A percentile compares a stretch with the other conserved stretches of the same genome.
Evolutionary conservation across 148 eudicot genomes (phyloP).

Genomic region (Selenicereus undatus): DNA sequence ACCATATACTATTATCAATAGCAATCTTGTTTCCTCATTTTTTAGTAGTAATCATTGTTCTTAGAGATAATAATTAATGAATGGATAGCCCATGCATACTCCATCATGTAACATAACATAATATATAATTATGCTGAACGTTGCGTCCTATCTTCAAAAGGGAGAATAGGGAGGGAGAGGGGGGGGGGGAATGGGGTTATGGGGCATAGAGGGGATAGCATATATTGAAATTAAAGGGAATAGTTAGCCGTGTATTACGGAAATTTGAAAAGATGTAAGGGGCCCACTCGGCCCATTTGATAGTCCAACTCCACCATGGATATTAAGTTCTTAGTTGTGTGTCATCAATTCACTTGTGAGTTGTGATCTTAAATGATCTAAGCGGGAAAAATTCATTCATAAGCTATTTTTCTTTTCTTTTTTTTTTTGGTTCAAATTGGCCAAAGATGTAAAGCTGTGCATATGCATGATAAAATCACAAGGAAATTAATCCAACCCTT

Average conservation of each 20-base stretch:
- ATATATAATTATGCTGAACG: not conserved
- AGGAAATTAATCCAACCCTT: no score
- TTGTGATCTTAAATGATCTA: not conserved
- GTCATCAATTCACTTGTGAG: not conserved
- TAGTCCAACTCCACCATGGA: not conserved
- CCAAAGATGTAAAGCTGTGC: no score
- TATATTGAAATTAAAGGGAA: not conserved
- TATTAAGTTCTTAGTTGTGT: not conserved
- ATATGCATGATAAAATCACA: no score
- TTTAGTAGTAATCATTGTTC: no score
- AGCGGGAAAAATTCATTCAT: constrained; percentile 13
- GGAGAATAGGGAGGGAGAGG: not conserved
- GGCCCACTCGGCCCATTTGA: not conserved
- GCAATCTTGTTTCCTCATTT: no score
- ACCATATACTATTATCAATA: not conserved
- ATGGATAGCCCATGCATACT: not conserved
- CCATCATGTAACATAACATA: not conserved
- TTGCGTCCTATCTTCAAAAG: not conserved
- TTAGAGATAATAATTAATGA: no score
- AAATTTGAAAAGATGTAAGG: not conserved
- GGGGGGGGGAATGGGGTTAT: not conserved
- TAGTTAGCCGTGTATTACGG: not conserved
- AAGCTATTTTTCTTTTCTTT: not conserved
- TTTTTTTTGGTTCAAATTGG: no score
- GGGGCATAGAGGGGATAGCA: not conserved